phyloP scores from a whole-genome alignment of 2,329 filamentous ascomycete genomes.

The Boeremia exigua region DNA sequence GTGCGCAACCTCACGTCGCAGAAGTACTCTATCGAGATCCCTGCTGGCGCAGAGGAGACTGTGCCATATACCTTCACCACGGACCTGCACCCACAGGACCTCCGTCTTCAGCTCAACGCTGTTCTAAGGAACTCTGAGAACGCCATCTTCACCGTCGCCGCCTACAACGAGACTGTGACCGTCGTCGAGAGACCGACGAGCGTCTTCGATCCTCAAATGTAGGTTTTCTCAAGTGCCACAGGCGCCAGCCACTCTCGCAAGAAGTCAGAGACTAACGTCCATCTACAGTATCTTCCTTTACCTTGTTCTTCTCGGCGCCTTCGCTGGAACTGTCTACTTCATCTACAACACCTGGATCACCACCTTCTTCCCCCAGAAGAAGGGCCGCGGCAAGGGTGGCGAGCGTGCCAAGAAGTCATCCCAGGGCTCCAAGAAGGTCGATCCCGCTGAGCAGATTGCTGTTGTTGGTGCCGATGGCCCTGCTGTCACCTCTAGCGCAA shows the following conservation, averaged over 20 bases:
- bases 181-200: constrained; percentile 90
- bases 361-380: constrained; percentile 88
- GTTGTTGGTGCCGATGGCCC: constrained; percentile 75
- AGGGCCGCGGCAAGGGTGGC: constrained; percentile 63
- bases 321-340: constrained; percentile 86
- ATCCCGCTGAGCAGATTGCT: constrained; percentile 62
- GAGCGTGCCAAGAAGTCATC: constrained; percentile 69
- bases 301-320: constrained; percentile 80
- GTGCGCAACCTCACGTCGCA: constrained; percentile 84
- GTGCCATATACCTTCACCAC: constrained; percentile 84
- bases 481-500: constrained; percentile 71
- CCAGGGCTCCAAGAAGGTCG: constrained; percentile 71
- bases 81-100: constrained; percentile 91
- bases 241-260: background rate
- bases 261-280: constrained; percentile 19
- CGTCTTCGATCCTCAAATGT: constrained; percentile 97
- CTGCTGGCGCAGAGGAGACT: constrained; percentile 75
- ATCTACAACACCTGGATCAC: constrained; percentile 99
- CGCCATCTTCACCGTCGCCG: constrained; percentile 75
- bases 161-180: constrained; percentile 81
- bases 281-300: constrained; percentile 88
- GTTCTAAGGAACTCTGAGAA: constrained; percentile 73
- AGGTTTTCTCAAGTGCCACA: constrained; percentile 47
- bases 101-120: constrained; percentile 77
- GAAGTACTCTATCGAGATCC: constrained; percentile 75